Evolutionary conservation across 352 stramenopile genomes (phyloP), one percentile per base, ranked within the genome.

Genomic region (Blastocystis sp.): DNA sequence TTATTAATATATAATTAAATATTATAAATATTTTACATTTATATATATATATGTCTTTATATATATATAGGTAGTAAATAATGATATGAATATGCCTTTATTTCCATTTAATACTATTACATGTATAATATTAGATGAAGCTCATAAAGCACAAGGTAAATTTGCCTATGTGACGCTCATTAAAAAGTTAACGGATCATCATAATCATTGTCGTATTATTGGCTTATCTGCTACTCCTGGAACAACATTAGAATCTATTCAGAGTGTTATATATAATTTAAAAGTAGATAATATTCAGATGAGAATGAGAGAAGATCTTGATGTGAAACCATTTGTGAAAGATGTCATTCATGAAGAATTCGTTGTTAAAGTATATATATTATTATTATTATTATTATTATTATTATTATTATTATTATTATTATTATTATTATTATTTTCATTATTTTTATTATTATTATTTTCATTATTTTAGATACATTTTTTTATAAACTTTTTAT

Each of bases 51-150:
- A 24, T 16, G n/a, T 30, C 2, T 40, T 56, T 65, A 25, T 56
- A 73, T 44, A 42, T 73, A 6, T n/a, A n/a, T n/a, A n/a, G n/a
- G 39, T 72, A 4, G 33, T 71, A 9, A n/a, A 59, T 9, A 59
- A 59, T 24, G 49, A 59, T 45, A 24, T 59, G 2, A 11, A 10
- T n/a, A 48, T 40, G 21, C 39, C 40, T n/a, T 23, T 67, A 18
- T 25, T 66, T 33, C 72, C 84, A 41, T 75, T 79, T 0, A 70
- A 80, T 41, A 70, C 73, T 4, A 80, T 95, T 56, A 86, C 94
- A 11, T 95, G 87, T 58, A 67, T 98, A 30, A 87, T 98, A 0
- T 67, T 96, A 33, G 88, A 98, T 66, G 88, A 98, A 74, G 88
- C 87, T 0, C 91, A 99, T 71, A 80, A 83, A 7, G 86, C 90